Percentiles rank a stretch among this genome's conserved stretches.
phyloP scores from a whole-genome alignment of 768 basidiomycete genomes.

The Tricholoma matsutake region DNA sequence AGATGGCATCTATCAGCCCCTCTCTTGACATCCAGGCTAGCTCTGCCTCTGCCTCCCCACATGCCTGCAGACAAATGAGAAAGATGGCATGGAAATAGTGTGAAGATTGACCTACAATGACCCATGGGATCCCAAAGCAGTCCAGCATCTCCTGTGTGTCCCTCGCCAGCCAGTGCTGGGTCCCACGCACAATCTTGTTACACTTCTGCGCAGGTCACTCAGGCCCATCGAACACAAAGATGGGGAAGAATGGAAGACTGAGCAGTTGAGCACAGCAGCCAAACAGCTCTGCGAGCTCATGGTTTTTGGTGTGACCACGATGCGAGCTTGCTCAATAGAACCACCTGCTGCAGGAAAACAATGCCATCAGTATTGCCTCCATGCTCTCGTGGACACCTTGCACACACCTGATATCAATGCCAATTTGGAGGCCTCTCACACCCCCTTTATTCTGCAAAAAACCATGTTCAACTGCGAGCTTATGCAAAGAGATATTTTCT shows the following conservation, averaged over 20 bases:
- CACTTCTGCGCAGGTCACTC: constrained; percentile 14
- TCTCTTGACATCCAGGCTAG: not conserved
- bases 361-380: not conserved
- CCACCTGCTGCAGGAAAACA: constrained; percentile 4
- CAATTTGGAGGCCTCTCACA: constrained; percentile 4
- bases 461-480: constrained; percentile 8
- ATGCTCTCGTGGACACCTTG: not conserved
- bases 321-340: constrained; percentile 8
- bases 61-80: not conserved
- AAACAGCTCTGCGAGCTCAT: constrained; percentile 9
- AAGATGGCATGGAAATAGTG: not conserved
- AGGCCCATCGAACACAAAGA: constrained; percentile 1
- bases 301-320: constrained; percentile 11
- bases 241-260: not conserved
- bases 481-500: not conserved
- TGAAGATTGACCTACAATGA: not conserved
- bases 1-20: not conserved
- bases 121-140: not conserved
- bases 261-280: not conserved
- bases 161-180: constrained; percentile 37
- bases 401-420: constrained; percentile 13
- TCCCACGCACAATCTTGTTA: constrained; percentile 35
- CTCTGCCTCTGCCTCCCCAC: not conserved
- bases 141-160: constrained; percentile 27
- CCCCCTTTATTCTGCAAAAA: constrained; percentile 4